Evolutionary conservation across 1,284 basidiomycete genomes (phyloP), one percentile per base, ranked within the genome.

Genomic region (Ceratobasidium sp.): DNA sequence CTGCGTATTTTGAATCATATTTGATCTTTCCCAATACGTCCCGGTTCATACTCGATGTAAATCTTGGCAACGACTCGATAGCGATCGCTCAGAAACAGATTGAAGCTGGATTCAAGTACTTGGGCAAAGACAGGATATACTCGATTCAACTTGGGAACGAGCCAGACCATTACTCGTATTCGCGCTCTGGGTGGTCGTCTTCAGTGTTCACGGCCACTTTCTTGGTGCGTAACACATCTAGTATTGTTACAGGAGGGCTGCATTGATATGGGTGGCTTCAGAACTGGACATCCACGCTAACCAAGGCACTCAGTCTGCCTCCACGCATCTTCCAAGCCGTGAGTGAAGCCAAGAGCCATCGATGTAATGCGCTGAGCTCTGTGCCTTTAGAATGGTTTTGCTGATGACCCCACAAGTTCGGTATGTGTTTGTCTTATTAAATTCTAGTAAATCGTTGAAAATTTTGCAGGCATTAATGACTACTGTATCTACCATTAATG

Each of bases 111-210:
- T 79, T 85, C 39, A 78, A 84, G 46, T 78, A 83, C 72, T 77
- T 86, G 40, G 84, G 85, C 2, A 82, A 82, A 81, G 81, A 85
- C 61, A 67, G 83, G 46, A 84, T 86, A 51, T 82, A 82, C n/a
- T 82, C 84, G 7, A 67, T 86, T 1, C 84, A 85, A 80, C 77
- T 86, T 46, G 85, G 85, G 10, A 86, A 86, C 73, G 85, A 86
- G 81, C 82, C 85, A 23, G 85, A 86, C 75, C 85, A 86, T 78
- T 82, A 51, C 81, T 83, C 84, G 40, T 82, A 51, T 81, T 83
- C 84, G 40, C 84, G 84, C 1, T 73, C 81, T 0, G 82, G 81
- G 12, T 86, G 85, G 85, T 76, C 81, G 10, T 84, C 83, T 0
- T 70, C 81, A 6, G 84, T 83, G 42, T 86, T 86, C 76, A 84